Evolutionary conservation across 805 yeast species (phyloP).

Genomic region (Candida xyloterini): DNA sequence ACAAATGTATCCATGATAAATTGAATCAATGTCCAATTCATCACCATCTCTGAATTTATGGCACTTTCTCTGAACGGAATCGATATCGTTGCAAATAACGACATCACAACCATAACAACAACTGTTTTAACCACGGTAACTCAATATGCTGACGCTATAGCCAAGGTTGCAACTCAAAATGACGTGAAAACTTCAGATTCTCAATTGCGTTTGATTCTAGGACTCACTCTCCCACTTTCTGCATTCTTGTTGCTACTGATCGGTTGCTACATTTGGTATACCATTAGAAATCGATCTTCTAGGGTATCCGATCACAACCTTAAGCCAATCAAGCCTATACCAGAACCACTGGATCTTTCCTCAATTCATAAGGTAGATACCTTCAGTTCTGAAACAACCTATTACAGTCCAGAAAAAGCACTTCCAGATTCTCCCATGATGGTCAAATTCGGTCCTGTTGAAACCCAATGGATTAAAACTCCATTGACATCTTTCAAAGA

Average conservation of each 20-base stretch:
- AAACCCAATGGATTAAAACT: constrained; percentile 16
- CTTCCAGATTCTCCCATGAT: not conserved
- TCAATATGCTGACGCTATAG: constrained; percentile 3
- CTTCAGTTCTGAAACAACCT: not conserved
- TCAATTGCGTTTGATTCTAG: constrained; percentile 13
- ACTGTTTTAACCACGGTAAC: constrained; percentile 16
- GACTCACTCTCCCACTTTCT: constrained; percentile 16
- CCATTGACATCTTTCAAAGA: constrained; percentile 19
- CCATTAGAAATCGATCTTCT: not conserved
- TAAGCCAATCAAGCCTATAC: not conserved
- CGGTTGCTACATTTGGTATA: constrained; percentile 9
- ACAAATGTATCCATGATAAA: constrained; percentile 1
- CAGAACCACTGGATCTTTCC: not conserved
- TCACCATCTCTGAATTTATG: not conserved
- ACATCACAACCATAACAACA: constrained; percentile 18
- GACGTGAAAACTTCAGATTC: not conserved
- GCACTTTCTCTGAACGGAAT: constrained; percentile 9
- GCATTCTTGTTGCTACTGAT: constrained; percentile 5
- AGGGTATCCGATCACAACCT: not conserved
- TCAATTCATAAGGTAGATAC: not conserved
- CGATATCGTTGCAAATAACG: constrained; percentile 15
- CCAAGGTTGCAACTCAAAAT: constrained; percentile 2
- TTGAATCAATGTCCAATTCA: not conserved
- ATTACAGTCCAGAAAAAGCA: not conserved
- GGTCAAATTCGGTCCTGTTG: constrained; percentile 22